A percentile compares a stretch with the other conserved stretches of the same genome.
These are phyloP conservation scores for Lasiosphaeriaceae sp. DNA, from an alignment of 495 filamentous ascomycete genomes.

Conservation along the genomic window DNA sequence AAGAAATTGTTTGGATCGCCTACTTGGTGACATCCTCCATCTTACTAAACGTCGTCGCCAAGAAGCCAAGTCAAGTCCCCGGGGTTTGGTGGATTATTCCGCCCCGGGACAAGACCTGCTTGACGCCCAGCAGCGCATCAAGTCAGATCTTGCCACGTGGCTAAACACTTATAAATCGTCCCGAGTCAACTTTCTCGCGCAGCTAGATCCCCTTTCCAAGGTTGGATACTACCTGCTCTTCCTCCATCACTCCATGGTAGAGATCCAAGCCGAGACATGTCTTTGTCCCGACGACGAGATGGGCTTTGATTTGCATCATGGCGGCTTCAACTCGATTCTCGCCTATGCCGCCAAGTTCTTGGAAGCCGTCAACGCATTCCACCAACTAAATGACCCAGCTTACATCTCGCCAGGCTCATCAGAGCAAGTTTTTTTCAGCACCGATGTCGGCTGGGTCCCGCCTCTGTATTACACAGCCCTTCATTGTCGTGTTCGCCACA, in stretches of 20 bases:
- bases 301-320: conserved; percentile 39
- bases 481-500: conserved; percentile 51
- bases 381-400: not conserved
- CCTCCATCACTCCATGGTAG: conserved; percentile 40
- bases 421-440: conserved; percentile 24
- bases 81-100: not conserved
- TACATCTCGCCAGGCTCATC: conserved; percentile 12
- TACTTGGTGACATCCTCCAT: not conserved
- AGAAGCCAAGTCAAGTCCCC: too few species aligned
- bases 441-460: conserved; percentile 48
- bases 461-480: conserved; percentile 51
- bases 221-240: not conserved
- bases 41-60: not conserved
- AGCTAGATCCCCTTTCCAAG: not conserved
- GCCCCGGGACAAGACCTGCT: not conserved
- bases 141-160: not conserved
- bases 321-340: conserved; percentile 37
- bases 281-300: conserved; percentile 32
- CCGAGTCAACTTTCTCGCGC: too few species aligned
- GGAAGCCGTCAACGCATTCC: not conserved
- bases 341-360: conserved; percentile 26
- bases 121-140: not conserved
- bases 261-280: conserved; percentile 42
- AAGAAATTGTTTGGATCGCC: not conserved
- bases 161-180: not conserved